Conservation (phyloP, 2,329 filamentous ascomycete species). For the Mycosphaerella sp. region DNA sequence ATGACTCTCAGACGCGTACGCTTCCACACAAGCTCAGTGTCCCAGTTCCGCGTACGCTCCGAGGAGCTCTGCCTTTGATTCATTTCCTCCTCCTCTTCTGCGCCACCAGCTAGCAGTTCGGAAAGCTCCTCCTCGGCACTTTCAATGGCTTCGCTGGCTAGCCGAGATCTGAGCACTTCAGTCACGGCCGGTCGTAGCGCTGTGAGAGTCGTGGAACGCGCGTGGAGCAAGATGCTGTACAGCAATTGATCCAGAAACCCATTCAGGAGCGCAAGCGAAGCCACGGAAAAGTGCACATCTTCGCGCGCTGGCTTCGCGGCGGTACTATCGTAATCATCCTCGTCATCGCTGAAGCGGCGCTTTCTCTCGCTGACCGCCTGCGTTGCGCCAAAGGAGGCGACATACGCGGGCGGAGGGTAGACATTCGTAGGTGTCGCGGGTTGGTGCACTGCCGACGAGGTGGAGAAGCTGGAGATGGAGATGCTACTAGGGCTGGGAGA, state of each 20-base stretch:
- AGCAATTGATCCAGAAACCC: slow-evolving; percentile 89
- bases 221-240: slow-evolving; percentile 77
- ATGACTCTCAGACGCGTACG: slow-evolving; percentile 87
- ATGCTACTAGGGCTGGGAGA: slow-evolving; percentile 16
- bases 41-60: slow-evolving; percentile 57
- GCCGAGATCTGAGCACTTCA: slow-evolving; percentile 80
- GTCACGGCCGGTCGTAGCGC: slow-evolving; percentile 73
- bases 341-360: slow-evolving; percentile 52
- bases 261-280: slow-evolving; percentile 74
- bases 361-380: slow-evolving; percentile 83
- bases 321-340: slow-evolving; percentile 52
- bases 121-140: slow-evolving; percentile 80
- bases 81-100: slow-evolving; percentile 52
- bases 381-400: slow-evolving; percentile 78
- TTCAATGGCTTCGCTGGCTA: slow-evolving; percentile 76
- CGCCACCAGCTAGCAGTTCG: slow-evolving; percentile 76
- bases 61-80: slow-evolving; percentile 23
- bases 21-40: slow-evolving; percentile 92
- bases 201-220: slow-evolving; percentile 69
- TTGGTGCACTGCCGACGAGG: slow-evolving; percentile 13
- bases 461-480: slow-evolving; percentile 15
- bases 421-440: slow-evolving; percentile 36
- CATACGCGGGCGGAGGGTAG: slow-evolving; percentile 75
- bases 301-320: slow-evolving; percentile 54
- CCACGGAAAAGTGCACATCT: slow-evolving; percentile 63